These are phyloP conservation scores for Sechiopsis laciniata DNA, from an alignment of 306 rosid genomes.

Conservation along the genomic window DNA sequence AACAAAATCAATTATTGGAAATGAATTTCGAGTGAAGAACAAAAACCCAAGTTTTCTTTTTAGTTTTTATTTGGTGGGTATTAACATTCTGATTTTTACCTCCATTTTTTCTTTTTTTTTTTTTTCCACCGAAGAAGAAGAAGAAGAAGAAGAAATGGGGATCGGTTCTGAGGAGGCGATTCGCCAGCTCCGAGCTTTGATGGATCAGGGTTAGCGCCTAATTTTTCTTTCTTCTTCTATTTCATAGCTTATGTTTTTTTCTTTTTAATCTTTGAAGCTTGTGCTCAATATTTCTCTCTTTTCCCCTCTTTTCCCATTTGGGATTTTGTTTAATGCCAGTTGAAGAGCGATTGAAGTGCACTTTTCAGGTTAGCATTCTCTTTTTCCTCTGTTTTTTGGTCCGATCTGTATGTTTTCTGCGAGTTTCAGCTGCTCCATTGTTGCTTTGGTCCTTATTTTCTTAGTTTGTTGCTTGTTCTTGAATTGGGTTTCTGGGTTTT, in stretches of 20 bases:
- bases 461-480: neutral
- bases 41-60: neutral
- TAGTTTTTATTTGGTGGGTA: neutral
- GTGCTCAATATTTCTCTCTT: neutral
- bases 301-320: neutral
- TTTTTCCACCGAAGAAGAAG: neutral
- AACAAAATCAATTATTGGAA: neutral
- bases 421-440: conserved; percentile 4
- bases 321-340: conserved; percentile 41
- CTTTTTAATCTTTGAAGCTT: neutral
- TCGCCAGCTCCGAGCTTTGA: conserved; percentile 53
- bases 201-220: conserved; percentile 64
- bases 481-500: neutral
- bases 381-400: conserved; percentile 10
- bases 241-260: neutral
- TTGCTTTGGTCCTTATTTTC: neutral
- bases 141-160: conserved; percentile 39
- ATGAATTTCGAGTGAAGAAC: conserved; percentile 1
- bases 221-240: neutral
- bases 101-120: no score
- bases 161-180: conserved; percentile 72
- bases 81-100: conserved; percentile 3
- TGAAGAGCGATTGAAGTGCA: conserved; percentile 60
- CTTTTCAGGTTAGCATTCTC: conserved; percentile 71
- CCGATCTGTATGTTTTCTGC: conserved; percentile 23